Percentiles rank a stretch among this genome's conserved stretches.
phyloP scores from a whole-genome alignment of 495 filamentous ascomycete species.

The Aspergillus nidulans region DNA sequence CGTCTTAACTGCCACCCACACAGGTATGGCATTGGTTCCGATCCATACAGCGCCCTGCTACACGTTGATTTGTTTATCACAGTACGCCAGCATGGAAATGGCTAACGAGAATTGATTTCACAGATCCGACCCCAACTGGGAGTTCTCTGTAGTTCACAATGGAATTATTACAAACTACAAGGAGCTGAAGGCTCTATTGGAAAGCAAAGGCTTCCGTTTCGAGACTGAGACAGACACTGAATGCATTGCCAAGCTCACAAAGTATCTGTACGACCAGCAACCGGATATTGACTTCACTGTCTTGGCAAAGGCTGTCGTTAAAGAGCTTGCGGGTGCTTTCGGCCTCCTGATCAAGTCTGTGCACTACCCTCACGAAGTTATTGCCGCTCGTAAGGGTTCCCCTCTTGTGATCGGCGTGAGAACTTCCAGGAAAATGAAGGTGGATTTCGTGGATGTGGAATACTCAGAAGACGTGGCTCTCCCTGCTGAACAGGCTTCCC shows the following conservation, averaged over 20 bases:
- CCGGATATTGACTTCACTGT: constrained; percentile 93
- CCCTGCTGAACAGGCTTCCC: constrained; percentile 89
- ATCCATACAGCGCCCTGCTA: neutral
- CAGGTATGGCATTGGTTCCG: constrained; percentile 55
- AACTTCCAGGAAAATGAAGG: constrained; percentile 98
- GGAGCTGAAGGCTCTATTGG: constrained; percentile 89
- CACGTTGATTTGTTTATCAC: neutral
- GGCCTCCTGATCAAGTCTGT: constrained; percentile 96
- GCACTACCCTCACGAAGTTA: constrained; percentile 96
- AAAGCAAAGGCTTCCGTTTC: constrained; percentile 93
- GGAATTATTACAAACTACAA: constrained; percentile 99
- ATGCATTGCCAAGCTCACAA: constrained; percentile 97
- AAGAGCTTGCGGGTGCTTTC: constrained; percentile 96
- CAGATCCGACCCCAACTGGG: constrained; percentile 79
- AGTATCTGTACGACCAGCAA: constrained; percentile 96
- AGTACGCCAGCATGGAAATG: too few species aligned
- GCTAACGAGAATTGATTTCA: too few species aligned
- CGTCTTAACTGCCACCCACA: constrained; percentile 97
- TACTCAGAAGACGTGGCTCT: constrained; percentile 83
- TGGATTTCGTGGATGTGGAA: constrained; percentile 98
- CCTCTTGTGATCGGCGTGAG: constrained; percentile 93
- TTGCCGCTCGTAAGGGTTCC: constrained; percentile 96
- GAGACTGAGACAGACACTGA: constrained; percentile 99
- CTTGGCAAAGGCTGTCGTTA: constrained; percentile 94
- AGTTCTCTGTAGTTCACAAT: constrained; percentile 97